Evolutionary conservation across 208 protist genomes (phyloP), one percentile per base, ranked within the genome.

Genomic region (Angomonas deanei): DNA sequence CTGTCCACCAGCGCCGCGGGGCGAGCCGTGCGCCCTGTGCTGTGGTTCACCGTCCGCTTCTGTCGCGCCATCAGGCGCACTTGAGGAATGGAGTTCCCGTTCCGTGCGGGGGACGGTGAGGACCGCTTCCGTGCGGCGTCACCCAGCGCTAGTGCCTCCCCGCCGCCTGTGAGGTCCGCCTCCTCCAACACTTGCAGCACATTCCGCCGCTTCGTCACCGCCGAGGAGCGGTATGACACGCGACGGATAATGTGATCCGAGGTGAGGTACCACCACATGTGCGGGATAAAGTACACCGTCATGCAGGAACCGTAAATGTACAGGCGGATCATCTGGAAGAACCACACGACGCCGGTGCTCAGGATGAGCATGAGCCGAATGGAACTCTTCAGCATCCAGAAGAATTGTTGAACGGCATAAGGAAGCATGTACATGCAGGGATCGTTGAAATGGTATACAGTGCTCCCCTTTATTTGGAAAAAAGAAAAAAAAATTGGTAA

Each of bases 211-310:
- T 70, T 68, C 24, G 82, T 84, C 4, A 61, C 70, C 47, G 76
- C 56, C 0, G 75, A 81, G 49, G 65, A 75, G 56, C 82, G 74
- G 65, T 88, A 88, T 4, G 78, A 71, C 19, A 88, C 82, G 38
- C 71, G 78, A 10, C 73, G 78, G 21, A 88, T 86, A 28, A 88
- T 76, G 66, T 80, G 84, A 8, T 78, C 52, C 1, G 82, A 88
- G 30, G 76, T 80, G 17, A 88, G 56, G 67, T 89, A 89, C 80
- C 82, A 89, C 78, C 63, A 77, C 48, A 71, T 67, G 52, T 80
- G 76, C n/a, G 79, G 74, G 8, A 89, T 32, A 27, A 86, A 86
- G 63, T 68, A 83, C 3, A 70, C 30, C 46, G 50, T 64, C 4
- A 78, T 66, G 17, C 62, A 72, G 3, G 49, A 63, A 26, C 58